phyloP scores from a whole-genome alignment of 2,329 filamentous ascomycete genomes.

The Pseudocercospora musae region DNA sequence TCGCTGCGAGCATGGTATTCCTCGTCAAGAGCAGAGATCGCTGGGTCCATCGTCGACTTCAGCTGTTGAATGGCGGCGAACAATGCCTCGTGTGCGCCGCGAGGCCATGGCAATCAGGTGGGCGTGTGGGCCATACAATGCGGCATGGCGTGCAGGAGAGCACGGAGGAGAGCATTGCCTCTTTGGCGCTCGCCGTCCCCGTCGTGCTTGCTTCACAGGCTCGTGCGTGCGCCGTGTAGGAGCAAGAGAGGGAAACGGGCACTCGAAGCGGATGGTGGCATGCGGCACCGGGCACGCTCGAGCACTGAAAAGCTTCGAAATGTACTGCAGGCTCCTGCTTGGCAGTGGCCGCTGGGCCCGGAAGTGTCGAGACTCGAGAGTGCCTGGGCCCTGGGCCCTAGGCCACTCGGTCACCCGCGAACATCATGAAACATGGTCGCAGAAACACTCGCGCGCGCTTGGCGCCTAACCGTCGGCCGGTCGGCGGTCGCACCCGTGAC shows the following conservation, averaged over 20 bases:
- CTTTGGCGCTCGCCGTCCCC: too few species aligned
- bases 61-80: not conserved
- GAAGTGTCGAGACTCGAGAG: too few species aligned
- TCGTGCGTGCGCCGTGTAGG: too few species aligned
- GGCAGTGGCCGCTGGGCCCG: not conserved
- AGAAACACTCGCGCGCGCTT: not conserved
- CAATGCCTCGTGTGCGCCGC: not conserved
- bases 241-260: not conserved
- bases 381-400: too few species aligned
- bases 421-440: not conserved
- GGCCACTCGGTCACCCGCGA: too few species aligned
- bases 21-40: not conserved
- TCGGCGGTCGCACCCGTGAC: too few species aligned
- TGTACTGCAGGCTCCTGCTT: too few species aligned
- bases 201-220: not conserved
- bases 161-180: not conserved
- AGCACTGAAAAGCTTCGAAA: not conserved
- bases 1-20: not conserved
- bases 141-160: not conserved
- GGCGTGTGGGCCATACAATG: not conserved
- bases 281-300: not conserved
- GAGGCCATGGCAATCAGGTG: not conserved
- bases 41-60: not conserved
- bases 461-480: not conserved
- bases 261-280: not conserved